These are phyloP conservation scores for Fusarium succisae DNA, from an alignment of 2,329 filamentous ascomycete genomes.

Conservation along the genomic window DNA sequence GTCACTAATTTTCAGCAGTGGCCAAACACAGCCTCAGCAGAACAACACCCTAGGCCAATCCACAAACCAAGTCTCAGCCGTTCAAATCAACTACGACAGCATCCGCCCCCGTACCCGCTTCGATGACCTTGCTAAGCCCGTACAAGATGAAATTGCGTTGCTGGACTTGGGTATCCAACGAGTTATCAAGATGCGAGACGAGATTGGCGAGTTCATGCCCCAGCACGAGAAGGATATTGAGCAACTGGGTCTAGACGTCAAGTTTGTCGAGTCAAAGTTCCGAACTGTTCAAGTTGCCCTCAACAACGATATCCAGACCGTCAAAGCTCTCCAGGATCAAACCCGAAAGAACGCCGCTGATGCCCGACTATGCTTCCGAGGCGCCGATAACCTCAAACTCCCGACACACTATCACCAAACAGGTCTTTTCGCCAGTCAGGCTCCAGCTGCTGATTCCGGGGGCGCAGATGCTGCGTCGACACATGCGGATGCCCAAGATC, in stretches of 20 bases:
- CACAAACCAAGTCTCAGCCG: slow-evolving; percentile 70
- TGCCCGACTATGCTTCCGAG: slow-evolving; percentile 76
- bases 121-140: slow-evolving; percentile 84
- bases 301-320: slow-evolving; percentile 67
- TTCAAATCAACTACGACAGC: slow-evolving; percentile 80
- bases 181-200: slow-evolving; percentile 80
- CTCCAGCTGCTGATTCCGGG: slow-evolving; percentile 42
- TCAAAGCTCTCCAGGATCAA: slow-evolving; percentile 69
- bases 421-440: slow-evolving; percentile 52
- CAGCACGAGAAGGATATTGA: slow-evolving; percentile 61
- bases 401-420: slow-evolving; percentile 66
- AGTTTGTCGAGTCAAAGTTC: slow-evolving; percentile 61
- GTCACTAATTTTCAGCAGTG: slow-evolving; percentile 41
- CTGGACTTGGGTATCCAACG: slow-evolving; percentile 83
- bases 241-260: slow-evolving; percentile 57
- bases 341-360: slow-evolving; percentile 73
- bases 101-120: slow-evolving; percentile 90
- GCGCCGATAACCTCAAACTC: slow-evolving; percentile 78
- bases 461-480: slow-evolving; percentile 48
- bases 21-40: slow-evolving; percentile 44
- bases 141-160: slow-evolving; percentile 79
- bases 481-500: slow-evolving; percentile 53
- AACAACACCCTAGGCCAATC: slow-evolving; percentile 43
- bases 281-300: slow-evolving; percentile 56
- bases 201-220: slow-evolving; percentile 75